A percentile compares a stretch with the other conserved stretches of the same genome.
Evolutionary conservation across 164 flowering plant species (phyloP).

Genomic region (Vitis amurensis): DNA sequence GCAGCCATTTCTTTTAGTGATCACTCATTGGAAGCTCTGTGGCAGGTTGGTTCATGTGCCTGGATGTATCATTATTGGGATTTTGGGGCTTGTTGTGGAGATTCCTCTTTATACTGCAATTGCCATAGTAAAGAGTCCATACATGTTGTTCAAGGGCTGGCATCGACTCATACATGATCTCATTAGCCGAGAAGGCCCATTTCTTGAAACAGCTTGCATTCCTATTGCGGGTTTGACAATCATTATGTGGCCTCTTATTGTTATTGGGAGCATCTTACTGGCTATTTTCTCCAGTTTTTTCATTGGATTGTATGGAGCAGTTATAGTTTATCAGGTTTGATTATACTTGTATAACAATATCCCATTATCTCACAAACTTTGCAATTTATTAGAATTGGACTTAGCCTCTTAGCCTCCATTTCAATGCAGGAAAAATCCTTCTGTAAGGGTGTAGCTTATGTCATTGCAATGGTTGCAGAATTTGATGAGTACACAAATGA

Average conservation of each 20-base stretch:
- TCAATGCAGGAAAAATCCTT: constrained; percentile 79
- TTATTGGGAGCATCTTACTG: constrained; percentile 63
- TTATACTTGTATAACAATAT: not conserved
- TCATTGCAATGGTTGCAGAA: constrained; percentile 89
- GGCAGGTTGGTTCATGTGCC: constrained; percentile 84
- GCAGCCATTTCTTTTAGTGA: not conserved
- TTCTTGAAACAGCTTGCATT: constrained; percentile 89
- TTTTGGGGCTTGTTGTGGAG: constrained; percentile 81
- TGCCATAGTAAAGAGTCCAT: constrained; percentile 85
- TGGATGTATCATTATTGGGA: constrained; percentile 64
- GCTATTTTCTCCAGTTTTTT: constrained; percentile 79
- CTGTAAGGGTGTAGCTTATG: constrained; percentile 70
- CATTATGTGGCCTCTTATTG: constrained; percentile 88
- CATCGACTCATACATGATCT: constrained; percentile 71
- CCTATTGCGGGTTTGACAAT: constrained; percentile 92
- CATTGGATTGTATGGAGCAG: constrained; percentile 73
- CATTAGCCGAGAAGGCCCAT: constrained; percentile 92
- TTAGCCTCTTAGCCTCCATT: constrained; percentile 2
- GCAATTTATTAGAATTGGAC: not conserved
- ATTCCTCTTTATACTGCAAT: constrained; percentile 76
- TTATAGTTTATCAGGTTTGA: constrained; percentile 83
- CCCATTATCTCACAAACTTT: not conserved
- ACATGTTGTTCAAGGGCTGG: constrained; percentile 89
- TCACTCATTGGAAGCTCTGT: not conserved
- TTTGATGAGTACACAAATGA: constrained; percentile 98